Evolutionary conservation across 352 stramenopile species (phyloP).

Genomic region (Globisporangium alternatum): DNA sequence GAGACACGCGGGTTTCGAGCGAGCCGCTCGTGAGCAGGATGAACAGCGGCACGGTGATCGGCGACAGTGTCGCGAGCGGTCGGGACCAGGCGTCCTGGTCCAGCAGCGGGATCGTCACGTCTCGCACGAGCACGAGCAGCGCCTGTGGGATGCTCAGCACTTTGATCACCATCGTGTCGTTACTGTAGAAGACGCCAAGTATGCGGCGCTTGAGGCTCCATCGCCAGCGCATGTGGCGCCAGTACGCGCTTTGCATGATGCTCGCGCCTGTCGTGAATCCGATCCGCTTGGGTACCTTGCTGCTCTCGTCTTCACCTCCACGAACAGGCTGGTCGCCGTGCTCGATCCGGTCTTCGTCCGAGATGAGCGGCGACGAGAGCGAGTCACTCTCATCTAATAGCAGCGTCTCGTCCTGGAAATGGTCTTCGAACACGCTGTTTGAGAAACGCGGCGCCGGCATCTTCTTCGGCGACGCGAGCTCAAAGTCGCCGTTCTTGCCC

Average conservation of each 20-base stretch:
- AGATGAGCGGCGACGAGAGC: slow-evolving; percentile 60
- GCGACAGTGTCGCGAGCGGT: slow-evolving; percentile 77
- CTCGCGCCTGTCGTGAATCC: slow-evolving; percentile 40
- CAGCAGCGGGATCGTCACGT: slow-evolving; percentile 70
- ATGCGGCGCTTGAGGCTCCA: slow-evolving; percentile 59
- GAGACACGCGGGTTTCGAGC: slow-evolving; percentile 8
- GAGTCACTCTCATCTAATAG: slow-evolving; percentile 19
- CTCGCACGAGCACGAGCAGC: slow-evolving; percentile 46
- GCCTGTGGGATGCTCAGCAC: slow-evolving; percentile 49
- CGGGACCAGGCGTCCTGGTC: slow-evolving; percentile 76
- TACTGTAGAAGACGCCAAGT: slow-evolving; percentile 35
- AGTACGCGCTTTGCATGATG: slow-evolving; percentile 51
- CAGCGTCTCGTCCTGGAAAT: slow-evolving; percentile 46
- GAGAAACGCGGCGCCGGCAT: slow-evolving; percentile 30
- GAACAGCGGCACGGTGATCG: slow-evolving; percentile 83
- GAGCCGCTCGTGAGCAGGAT: slow-evolving; percentile 61
- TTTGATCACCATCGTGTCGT: slow-evolving; percentile 45
- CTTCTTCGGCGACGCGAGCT: slow-evolving; percentile 23
- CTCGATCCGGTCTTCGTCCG: slow-evolving; percentile 36
- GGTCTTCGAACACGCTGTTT: slow-evolving; percentile 53
- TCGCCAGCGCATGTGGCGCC: slow-evolving; percentile 70
- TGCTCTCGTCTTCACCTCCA: background rate
- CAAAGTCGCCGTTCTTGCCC: slow-evolving; percentile 15
- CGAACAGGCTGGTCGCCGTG: slow-evolving; percentile 2
- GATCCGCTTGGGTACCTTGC: slow-evolving; percentile 4